phyloP scores from a whole-genome alignment of 139 green algal species.

The Yamagishiella unicocca region DNA sequence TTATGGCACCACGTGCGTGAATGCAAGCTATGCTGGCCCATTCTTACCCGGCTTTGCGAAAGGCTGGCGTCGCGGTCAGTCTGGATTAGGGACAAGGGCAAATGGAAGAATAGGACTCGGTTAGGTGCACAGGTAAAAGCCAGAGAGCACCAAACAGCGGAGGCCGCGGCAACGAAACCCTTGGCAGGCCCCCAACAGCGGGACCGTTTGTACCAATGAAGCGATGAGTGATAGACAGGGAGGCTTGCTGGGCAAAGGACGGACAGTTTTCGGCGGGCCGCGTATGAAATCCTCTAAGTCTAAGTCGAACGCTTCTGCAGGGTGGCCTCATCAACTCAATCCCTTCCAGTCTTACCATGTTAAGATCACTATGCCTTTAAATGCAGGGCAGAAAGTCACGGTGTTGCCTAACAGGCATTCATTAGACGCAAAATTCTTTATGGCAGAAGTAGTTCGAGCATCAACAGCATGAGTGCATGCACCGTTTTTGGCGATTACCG shows the following conservation, averaged over 20 bases:
- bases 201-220: no score
- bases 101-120: no score
- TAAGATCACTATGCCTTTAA: neutral
- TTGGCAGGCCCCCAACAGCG: neutral
- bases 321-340: neutral
- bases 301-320: neutral
- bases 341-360: neutral
- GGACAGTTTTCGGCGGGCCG: no score
- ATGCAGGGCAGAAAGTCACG: neutral
- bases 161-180: slow-evolving; percentile 14
- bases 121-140: no score
- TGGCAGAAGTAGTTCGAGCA: neutral
- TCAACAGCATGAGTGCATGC: neutral
- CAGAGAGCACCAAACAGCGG: no score
- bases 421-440: neutral
- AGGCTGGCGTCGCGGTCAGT: neutral
- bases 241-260: no score
- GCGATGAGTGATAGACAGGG: no score
- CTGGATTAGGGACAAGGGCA: slow-evolving; percentile 1
- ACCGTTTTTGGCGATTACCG: no score
- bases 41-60: slow-evolving; percentile 2
- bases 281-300: neutral
- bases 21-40: neutral
- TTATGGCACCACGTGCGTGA: no score
- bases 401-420: neutral